Evolutionary conservation across 2,329 filamentous ascomycete species (phyloP), one percentile per base, ranked within the genome.

Genomic region (Claviceps humidiphila): DNA sequence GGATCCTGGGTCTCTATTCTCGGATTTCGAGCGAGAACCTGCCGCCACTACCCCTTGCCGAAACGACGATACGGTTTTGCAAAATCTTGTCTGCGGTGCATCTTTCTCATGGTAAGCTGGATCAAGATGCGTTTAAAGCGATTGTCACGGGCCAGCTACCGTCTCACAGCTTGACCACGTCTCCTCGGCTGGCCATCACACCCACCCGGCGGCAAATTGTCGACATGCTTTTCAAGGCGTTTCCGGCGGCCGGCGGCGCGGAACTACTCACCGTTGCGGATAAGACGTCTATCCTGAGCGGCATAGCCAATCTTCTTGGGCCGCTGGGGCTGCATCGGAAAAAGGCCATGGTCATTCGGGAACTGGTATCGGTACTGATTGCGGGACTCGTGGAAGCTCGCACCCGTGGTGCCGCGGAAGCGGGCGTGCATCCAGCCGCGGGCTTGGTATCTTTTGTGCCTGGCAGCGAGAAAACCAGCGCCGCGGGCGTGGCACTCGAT

Each of bases 341-440:
- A 69, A 95, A 94, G 67, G 89, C 87, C 4, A 85, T 97, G 70
- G 81, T 96, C 0, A 77, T 95, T 60, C 84, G 87, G 59, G 89
- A 96, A 62, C 76, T 97, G 49, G 77, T 98, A 8, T 84, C 83
- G 3, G 82, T 89, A 16, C 74, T 97, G 42, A 87, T 94, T 50
- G 84, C 84, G 38, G 89, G 87, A 2, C 75, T 98, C 8, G 84
- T 95, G 4, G 89, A 96, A 67, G 93, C 93, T 16, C 80, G 93
- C 41, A 96, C 94, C 47, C 78, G 91, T 47, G 91, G 91, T 37
- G 93, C 93, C 42, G 90, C 93, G n/a, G 93, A 97, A 63, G 87
- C 93, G 61, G 93, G 91, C 3, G 88, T 98, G 39, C 91, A 97
- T 68, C 93, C 93, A 42, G 91, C 91, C 17, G 89, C 91, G 9